phyloP scores from a whole-genome alignment of 2,329 filamentous ascomycete species.

The Chaetomiaceae sp. region DNA sequence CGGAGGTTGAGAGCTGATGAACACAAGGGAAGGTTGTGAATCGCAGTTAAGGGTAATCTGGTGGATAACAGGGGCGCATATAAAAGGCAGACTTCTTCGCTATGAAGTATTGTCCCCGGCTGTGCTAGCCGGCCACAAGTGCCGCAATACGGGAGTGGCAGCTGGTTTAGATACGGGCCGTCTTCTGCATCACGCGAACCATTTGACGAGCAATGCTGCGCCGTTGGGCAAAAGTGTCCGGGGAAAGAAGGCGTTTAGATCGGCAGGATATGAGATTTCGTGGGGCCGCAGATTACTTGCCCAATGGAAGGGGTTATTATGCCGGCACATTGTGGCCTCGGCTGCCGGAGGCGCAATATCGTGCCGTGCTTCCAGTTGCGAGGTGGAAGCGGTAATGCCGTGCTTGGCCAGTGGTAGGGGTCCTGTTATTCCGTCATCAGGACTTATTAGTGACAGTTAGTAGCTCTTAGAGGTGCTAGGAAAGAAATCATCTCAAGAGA shows the following conservation, averaged over 20 bases:
- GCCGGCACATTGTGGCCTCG: slow-evolving; percentile 19
- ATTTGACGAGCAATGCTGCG: slow-evolving; percentile 8
- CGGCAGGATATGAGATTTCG: slow-evolving; percentile 16
- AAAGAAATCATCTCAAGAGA: no score
- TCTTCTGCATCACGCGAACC: slow-evolving; percentile 2
- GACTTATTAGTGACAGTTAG: no score
- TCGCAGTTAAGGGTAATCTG: background rate
- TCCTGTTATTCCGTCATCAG: background rate
- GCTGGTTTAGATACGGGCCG: slow-evolving; percentile 24
- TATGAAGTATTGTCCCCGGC: no score
- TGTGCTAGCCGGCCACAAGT: slow-evolving; percentile 11
- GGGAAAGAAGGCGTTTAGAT: slow-evolving; percentile 3
- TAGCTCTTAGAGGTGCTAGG: no score
- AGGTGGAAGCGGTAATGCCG: slow-evolving; percentile 18
- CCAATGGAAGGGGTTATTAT: slow-evolving; percentile 20
- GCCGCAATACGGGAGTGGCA: slow-evolving; percentile 18
- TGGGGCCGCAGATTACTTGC: slow-evolving; percentile 21
- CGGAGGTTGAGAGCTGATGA: background rate
- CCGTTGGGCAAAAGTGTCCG: slow-evolving; percentile 3
- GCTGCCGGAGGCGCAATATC: slow-evolving; percentile 18
- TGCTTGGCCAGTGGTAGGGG: background rate
- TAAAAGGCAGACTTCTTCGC: background rate
- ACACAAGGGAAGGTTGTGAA: background rate
- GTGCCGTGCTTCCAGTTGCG: slow-evolving; percentile 15
- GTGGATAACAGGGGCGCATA: no score